A percentile compares a stretch with the other conserved stretches of the same genome.
These are phyloP conservation scores for Davidsoniella eucalypti DNA, from an alignment of 2,329 filamentous ascomycete species.

Conservation along the genomic window DNA sequence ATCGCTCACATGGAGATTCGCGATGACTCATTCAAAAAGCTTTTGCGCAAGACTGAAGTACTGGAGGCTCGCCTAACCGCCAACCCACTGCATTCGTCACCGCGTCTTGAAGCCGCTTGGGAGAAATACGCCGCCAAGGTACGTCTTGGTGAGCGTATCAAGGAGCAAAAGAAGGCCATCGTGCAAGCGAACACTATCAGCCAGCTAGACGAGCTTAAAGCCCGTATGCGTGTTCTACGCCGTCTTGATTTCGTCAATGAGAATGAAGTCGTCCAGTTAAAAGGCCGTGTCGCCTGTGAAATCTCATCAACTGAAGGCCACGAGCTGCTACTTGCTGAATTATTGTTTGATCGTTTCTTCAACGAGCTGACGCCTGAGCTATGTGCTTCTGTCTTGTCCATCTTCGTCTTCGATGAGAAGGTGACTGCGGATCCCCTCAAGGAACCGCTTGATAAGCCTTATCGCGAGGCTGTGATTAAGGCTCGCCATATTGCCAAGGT, in stretches of 20 bases:
- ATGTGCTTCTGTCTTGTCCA: conserved; percentile 71
- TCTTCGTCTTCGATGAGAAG: conserved; percentile 97
- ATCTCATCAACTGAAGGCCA: conserved; percentile 85
- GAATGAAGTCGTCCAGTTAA: conserved; percentile 84
- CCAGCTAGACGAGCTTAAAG: conserved; percentile 91
- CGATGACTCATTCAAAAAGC: conserved; percentile 84
- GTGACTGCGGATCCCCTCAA: conserved; percentile 60
- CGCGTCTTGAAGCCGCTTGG: conserved; percentile 68
- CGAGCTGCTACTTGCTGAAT: conserved; percentile 79
- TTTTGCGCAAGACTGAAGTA: conserved; percentile 90
- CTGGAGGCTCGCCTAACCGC: conserved; percentile 77
- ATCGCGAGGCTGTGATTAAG: conserved; percentile 71
- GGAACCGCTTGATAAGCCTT: conserved; percentile 76
- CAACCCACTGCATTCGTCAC: conserved; percentile 84
- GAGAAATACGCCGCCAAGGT: conserved; percentile 76
- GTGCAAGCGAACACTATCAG: conserved; percentile 70
- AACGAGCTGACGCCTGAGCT: conserved; percentile 84
- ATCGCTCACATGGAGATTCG: conserved; percentile 92
- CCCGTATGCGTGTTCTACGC: conserved; percentile 83
- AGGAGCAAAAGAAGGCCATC: conserved; percentile 76
- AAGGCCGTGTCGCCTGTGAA: conserved; percentile 92
- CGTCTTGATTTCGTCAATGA: conserved; percentile 94
- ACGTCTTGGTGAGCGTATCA: conserved; percentile 60
- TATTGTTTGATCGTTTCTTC: conserved; percentile 96
- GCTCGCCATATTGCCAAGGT: conserved; percentile 84